Evolutionary conservation across 495 filamentous ascomycete genomes (phyloP), one percentile per base, ranked within the genome.

Genomic region (Penicillium verhagenii): DNA sequence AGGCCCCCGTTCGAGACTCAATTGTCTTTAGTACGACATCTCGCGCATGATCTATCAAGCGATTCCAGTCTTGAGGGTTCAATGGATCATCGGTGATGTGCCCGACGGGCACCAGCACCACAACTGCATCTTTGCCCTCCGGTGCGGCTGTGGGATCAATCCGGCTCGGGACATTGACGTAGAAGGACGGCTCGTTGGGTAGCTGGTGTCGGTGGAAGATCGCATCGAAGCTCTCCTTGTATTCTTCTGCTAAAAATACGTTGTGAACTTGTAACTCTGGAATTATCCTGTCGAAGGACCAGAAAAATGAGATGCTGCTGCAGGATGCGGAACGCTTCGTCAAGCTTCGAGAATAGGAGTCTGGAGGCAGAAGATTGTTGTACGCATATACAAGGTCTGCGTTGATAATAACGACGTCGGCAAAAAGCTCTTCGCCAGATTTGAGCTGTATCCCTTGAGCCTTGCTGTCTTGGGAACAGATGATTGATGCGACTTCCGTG

Each of bases 221-320:
- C 43, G 77, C 73, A 68, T 89, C 85, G 63, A 90, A 90, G 18
- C 78, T 82, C 56, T 84, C 82, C 33, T 74, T 73, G 68, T 89
- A 90, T 53, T 83, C 74, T 50, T 86, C 80, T 6, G 86, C 85
- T 18, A 90, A 77, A 71, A 90, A 90, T 60, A 89, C 86, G 57
- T 90, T 90, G 64, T 90, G 86, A 8, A 83, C 79, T n/a, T 72
- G 68, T 1, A 90, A 72, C 56, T 83, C 75, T 0, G 83, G 81
- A 2, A 88, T 64, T 26, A 72, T 66, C 21, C 73, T 64, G 51
- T 79, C 66, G 21, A 90, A 75, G 18, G 79, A 76, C 87, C 86
- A 90, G 72, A 88, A 90, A 68, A 89, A 89, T 5, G 84, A 88
- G 38, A 90, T 86, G 35, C 82, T 85, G 61, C 81, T 85, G 69